Base-by-base conservation (phyloP, 2,329 filamentous ascomycete genomes). In the Hypomyces rosellus region DNA sequence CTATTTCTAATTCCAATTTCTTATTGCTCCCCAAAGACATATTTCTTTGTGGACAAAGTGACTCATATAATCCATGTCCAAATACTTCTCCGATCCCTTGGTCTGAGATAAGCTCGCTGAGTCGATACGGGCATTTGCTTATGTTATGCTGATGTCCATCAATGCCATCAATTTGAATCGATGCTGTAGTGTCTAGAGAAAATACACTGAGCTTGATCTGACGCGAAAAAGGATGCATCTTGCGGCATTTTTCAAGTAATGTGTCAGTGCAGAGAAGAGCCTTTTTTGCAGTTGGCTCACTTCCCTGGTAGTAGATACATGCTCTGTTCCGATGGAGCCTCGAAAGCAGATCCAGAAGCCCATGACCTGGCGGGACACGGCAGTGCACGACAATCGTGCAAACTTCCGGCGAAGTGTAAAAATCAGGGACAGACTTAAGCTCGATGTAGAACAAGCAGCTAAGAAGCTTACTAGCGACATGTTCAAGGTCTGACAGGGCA, bases 361-460 rank as follows among this genome's bases (percentile, higher is more conserved):
- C 22, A 16, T 48, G 4, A n/a, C 43, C 22, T n/a, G 22, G 50
- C 7, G 12, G 20, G 4, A 52, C 9, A 12, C 45, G 13, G 30
- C 34, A 52, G 7, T 3, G n/a, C 37, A 52, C 5, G 16, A 40
- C 5, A n/a, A 52, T 18, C 9, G 12, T 18, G 13, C 11, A 49
- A 12, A 44, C 25, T 12, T 44, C 22, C 13, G n/a, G 44, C 4
- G 22, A 49, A 13, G 18, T 40, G 20, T 53, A 53, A 34, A 53
- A 53, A 1, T 34, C 9, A n/a, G 43, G 46, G 14, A 40, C 5
- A 22, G 16, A 25, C 11, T 30, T 30, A 14, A 53, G 46, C 38
- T 53, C 33, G 13, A 53, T 47, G 34, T 46, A 53, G 22, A 53
- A 53, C 8, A 53, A 22, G 15, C 18, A 42, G 15, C 25, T 30